Percentiles rank a stretch among this genome's conserved stretches.
These are phyloP conservation scores for Paracamarosporium sp. DNA, from an alignment of 2,329 filamentous ascomycete species.

Conservation along the genomic window DNA sequence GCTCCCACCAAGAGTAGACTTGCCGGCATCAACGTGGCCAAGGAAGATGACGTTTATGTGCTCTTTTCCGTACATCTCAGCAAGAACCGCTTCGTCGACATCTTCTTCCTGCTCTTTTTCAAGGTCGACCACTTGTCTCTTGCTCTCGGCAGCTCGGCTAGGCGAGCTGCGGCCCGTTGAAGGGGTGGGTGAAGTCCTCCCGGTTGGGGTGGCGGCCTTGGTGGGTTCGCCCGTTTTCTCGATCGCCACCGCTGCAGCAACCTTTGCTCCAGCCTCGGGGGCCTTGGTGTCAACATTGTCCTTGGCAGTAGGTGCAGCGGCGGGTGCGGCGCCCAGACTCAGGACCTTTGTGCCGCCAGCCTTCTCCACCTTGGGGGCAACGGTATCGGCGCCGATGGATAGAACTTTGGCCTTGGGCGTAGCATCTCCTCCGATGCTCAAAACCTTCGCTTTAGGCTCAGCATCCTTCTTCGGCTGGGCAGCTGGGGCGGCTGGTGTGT, in stretches of 20 bases:
- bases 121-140: conserved; percentile 80
- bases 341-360: conserved; percentile 71
- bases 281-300: conserved; percentile 51
- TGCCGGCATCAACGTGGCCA: conserved; percentile 97
- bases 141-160: conserved; percentile 64
- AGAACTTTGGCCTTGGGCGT: conserved; percentile 66
- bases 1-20: conserved; percentile 92
- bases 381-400: conserved; percentile 63
- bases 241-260: conserved; percentile 85
- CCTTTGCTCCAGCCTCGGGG: conserved; percentile 79
- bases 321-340: conserved; percentile 67
- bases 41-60: conserved; percentile 97
- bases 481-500: conserved; percentile 54
- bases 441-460: conserved; percentile 67
- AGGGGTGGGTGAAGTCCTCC: conserved; percentile 80
- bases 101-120: conserved; percentile 79
- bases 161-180: conserved; percentile 87
- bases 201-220: conserved; percentile 59
- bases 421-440: conserved; percentile 66
- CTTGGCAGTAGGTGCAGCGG: conserved; percentile 59
- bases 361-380: conserved; percentile 62
- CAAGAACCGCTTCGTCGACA: conserved; percentile 83
- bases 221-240: conserved; percentile 82
- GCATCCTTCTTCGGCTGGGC: conserved; percentile 47
- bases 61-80: conserved; percentile 96